These are phyloP conservation scores for Ramichloridium luteum DNA, from an alignment of 2,329 filamentous ascomycete species.

Conservation along the genomic window DNA sequence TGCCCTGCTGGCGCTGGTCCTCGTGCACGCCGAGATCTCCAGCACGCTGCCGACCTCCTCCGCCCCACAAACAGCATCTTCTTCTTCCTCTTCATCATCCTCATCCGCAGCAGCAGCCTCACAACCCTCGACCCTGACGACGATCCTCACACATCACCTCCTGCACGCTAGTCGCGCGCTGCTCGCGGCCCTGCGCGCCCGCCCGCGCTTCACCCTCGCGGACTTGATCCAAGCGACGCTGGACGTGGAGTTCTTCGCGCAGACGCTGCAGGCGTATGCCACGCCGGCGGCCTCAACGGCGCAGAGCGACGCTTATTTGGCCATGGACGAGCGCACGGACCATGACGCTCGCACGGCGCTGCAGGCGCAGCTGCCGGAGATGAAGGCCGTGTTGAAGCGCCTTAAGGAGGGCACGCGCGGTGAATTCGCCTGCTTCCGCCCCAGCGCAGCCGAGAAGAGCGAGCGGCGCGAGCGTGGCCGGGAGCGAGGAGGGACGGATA, in stretches of 20 bases:
- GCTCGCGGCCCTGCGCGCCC: conserved; percentile 63
- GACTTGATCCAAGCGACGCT: conserved; percentile 93
- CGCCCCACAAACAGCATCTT: conserved; percentile 31
- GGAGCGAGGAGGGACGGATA: no score
- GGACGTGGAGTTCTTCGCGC: conserved; percentile 91
- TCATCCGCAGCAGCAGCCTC: background rate
- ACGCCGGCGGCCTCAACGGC: conserved; percentile 68
- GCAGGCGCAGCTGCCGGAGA: conserved; percentile 78
- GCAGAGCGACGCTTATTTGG: conserved; percentile 84
- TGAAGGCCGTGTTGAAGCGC: conserved; percentile 76
- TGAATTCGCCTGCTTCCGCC: conserved; percentile 53
- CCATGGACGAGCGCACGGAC: conserved; percentile 78
- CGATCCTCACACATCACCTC: conserved; percentile 72
- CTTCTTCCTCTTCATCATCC: background rate
- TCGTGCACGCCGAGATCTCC: conserved; percentile 58
- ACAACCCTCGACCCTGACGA: conserved; percentile 28
- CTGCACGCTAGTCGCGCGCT: conserved; percentile 70
- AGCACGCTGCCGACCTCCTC: conserved; percentile 35
- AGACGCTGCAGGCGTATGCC: conserved; percentile 82
- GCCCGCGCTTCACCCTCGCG: conserved; percentile 55
- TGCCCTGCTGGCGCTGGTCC: conserved; percentile 69
- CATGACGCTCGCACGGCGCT: conserved; percentile 68
- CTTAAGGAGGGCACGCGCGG: conserved; percentile 69
- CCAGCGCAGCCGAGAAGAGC: no score
- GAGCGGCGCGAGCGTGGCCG: no score